phyloP scores from a whole-genome alignment of 2,329 filamentous ascomycete genomes.

The Alternaria longipes region DNA sequence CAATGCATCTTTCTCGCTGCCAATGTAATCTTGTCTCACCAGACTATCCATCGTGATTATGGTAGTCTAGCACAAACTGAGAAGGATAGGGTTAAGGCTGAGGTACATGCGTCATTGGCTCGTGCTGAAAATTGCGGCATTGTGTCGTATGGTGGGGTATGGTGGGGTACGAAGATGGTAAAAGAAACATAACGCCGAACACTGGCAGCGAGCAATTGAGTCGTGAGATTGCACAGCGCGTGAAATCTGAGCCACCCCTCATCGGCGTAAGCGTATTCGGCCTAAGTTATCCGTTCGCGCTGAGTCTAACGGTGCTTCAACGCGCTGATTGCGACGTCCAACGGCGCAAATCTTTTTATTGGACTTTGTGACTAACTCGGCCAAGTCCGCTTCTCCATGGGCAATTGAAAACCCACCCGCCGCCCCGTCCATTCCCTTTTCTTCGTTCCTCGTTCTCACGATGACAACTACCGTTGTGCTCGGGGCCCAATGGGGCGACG shows the following conservation, averaged over 20 bases:
- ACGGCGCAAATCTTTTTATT: slow-evolving; percentile 38
- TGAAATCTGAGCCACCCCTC: not conserved
- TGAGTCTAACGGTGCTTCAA: not conserved
- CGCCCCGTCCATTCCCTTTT: slow-evolving; percentile 24
- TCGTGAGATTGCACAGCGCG: not conserved
- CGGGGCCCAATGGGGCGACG: slow-evolving; percentile 69
- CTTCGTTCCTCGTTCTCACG: slow-evolving; percentile 21
- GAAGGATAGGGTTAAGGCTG: not conserved
- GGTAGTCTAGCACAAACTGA: too few relatives aligned
- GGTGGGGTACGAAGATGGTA: slow-evolving; percentile 23
- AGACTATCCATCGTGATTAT: too few relatives aligned
- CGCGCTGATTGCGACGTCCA: slow-evolving; percentile 7
- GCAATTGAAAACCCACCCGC: slow-evolving; percentile 31
- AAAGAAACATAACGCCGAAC: not conserved
- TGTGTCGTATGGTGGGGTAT: slow-evolving; percentile 19
- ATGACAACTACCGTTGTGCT: slow-evolving; percentile 66
- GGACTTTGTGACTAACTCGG: slow-evolving; percentile 27
- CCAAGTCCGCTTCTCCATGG: slow-evolving; percentile 26
- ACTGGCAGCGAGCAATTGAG: not conserved
- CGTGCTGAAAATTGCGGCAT: slow-evolving; percentile 27
- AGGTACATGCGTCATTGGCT: slow-evolving; percentile 22
- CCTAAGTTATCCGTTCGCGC: not conserved
- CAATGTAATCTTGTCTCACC: too few relatives aligned
- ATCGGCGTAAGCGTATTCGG: not conserved
- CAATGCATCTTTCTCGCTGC: too few relatives aligned